Evolutionary conservation across 139 green algal genomes (phyloP), one percentile per base, ranked within the genome.

Genomic region (Desmodesmus armatus): DNA sequence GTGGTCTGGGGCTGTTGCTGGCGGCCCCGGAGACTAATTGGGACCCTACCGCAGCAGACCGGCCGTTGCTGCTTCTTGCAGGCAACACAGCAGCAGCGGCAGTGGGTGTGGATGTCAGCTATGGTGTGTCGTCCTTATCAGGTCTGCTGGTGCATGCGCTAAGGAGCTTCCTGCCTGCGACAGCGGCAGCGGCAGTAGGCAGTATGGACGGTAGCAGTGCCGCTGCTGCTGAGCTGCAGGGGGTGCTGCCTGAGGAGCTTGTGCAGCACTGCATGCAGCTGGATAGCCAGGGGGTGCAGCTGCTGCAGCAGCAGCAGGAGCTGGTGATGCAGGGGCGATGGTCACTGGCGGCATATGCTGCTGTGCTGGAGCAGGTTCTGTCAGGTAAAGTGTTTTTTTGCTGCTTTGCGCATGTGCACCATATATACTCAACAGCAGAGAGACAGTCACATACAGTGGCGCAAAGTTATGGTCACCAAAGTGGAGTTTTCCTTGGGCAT

Each of bases 231-330:
- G n/a, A n/a, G n/a, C n/a, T n/a, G n/a, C n/a, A n/a, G n/a, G n/a
- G n/a, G 37, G 55, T 82, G 76, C 55, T 82, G 53, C 76, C 76
- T 19, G 37, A 6, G 27, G 37, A 51, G 37, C 13, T 82, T 35
- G 25, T 44, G 37, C 53, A 82, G 76, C 37, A 72, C 37, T 82
- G 76, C 17, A 7, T 19, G 27, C 15, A n/a, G 3, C 37, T 49
- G 2, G 76, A 82, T 41, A 21, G 0, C 5, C 37, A 82, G 55
- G 76, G 76, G 23, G 13, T 23, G 76, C 55, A 40, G 25, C 23
- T 82, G 76, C 37, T 82, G 55, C 37, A 53, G 6, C 37, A 82
- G 25, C 37, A 39, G 55, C 6, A 7, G 9, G 39, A 55, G 27
- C n/a, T 82, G 37, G 33, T 72, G 35, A n/a, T 19, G 25, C 23